Conservation (phyloP, 2,329 filamentous ascomycete species). For the Botrytis medusae region DNA sequence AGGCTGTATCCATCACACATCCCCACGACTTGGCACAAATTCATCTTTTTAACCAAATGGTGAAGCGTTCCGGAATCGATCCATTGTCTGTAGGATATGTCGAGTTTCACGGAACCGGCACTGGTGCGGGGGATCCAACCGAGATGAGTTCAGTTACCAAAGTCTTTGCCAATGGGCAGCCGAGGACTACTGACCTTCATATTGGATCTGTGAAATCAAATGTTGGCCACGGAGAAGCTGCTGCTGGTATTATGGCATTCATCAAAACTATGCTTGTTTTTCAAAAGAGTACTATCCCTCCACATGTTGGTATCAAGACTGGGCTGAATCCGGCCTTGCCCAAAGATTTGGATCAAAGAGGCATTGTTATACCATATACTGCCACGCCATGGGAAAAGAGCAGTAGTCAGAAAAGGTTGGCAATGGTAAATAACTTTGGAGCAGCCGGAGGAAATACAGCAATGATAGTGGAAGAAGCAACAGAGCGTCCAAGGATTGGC, state of each 20-base stretch:
- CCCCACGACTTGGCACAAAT: neutral
- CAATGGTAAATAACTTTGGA: slow-evolving; percentile 48
- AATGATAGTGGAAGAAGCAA: slow-evolving; percentile 36
- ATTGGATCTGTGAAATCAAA: neutral
- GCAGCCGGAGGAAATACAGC: slow-evolving; percentile 39
- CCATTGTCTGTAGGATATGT: neutral
- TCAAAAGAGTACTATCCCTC: slow-evolving; percentile 26
- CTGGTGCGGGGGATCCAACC: neutral
- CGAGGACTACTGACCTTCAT: neutral
- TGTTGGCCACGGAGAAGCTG: slow-evolving; percentile 31
- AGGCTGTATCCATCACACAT: slow-evolving; percentile 9
- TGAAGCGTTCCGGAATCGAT: neutral
- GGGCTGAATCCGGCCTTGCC: slow-evolving; percentile 28
- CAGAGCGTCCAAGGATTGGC: slow-evolving; percentile 30
- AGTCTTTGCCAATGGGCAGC: neutral
- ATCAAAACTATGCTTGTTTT: slow-evolving; percentile 33
- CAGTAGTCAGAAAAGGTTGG: slow-evolving; percentile 44
- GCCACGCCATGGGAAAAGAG: slow-evolving; percentile 36
- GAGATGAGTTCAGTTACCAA: neutral
- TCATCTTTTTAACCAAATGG: neutral
- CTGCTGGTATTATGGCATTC: slow-evolving; percentile 32
- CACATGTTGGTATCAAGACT: slow-evolving; percentile 28
- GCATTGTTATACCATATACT: slow-evolving; percentile 25
- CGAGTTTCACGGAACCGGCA: slow-evolving; percentile 14
- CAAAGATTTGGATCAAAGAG: slow-evolving; percentile 39